Percentiles rank a stretch among this genome's conserved stretches.
Evolutionary conservation across 352 stramenopile genomes (phyloP).

Genomic region (Lagenidium sp.): DNA sequence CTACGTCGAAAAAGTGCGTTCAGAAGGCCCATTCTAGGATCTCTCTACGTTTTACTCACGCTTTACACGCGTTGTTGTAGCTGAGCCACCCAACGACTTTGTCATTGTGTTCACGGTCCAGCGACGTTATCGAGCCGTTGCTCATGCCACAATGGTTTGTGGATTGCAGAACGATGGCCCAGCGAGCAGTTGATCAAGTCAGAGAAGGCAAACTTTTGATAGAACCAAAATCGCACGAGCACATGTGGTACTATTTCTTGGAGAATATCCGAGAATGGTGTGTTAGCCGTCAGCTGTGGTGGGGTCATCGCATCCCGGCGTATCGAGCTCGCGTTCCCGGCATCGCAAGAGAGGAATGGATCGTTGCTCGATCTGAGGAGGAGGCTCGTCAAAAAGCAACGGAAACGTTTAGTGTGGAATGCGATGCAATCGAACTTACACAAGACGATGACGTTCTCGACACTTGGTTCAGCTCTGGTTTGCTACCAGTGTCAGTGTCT

Average conservation of each 20-base stretch:
- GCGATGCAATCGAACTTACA: constrained; percentile 81
- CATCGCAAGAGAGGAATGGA: constrained; percentile 81
- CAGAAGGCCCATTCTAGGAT: too few species aligned
- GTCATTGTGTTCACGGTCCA: constrained; percentile 95
- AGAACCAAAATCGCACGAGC: constrained; percentile 87
- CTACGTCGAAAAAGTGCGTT: constrained; percentile 91
- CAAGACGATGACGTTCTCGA: constrained; percentile 99
- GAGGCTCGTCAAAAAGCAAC: constrained; percentile 88
- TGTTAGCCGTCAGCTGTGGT: constrained; percentile 99
- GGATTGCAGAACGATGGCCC: constrained; percentile 94
- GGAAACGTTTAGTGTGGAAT: constrained; percentile 57
- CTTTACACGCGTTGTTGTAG: too few species aligned
- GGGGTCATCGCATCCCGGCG: constrained; percentile 99
- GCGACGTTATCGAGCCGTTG: constrained; percentile 98
- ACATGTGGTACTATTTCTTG: constrained; percentile 97
- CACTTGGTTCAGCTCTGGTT: constrained; percentile 98
- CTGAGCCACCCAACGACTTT: constrained; percentile 81
- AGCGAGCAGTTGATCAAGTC: constrained; percentile 90
- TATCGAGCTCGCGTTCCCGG: constrained; percentile 83
- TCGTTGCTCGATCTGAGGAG: constrained; percentile 90
- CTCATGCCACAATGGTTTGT: constrained; percentile 99
- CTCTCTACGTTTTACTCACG: too few species aligned
- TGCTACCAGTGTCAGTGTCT: constrained; percentile 90
- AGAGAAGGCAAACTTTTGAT: constrained; percentile 93
- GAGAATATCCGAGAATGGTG: constrained; percentile 99